These are phyloP conservation scores for Sporothrix curviconia DNA, from an alignment of 2,329 filamentous ascomycete genomes.

Conservation along the genomic window DNA sequence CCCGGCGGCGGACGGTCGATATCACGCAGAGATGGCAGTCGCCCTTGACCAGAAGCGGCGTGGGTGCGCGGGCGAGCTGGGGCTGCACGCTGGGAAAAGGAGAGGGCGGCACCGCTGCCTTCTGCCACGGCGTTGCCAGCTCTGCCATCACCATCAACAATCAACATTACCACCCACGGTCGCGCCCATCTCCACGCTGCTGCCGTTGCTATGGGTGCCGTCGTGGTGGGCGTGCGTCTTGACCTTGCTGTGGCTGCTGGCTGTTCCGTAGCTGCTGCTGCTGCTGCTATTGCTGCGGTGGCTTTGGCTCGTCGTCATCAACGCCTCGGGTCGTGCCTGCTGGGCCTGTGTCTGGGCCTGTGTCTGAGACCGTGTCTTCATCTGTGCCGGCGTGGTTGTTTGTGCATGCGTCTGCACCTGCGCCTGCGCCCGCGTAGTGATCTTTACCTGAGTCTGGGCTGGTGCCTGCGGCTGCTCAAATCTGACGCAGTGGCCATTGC, in stretches of 20 bases:
- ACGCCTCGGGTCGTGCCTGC: no score
- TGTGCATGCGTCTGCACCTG: not conserved
- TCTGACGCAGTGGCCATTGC: not conserved
- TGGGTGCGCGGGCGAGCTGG: slow-evolving; percentile 3
- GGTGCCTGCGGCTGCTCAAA: not conserved
- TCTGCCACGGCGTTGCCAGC: not conserved
- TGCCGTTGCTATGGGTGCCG: no score
- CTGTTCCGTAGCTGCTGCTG: no score
- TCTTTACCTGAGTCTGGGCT: no score
- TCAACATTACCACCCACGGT: no score
- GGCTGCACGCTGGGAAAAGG: slow-evolving; percentile 15
- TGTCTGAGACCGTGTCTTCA: not conserved
- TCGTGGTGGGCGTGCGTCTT: no score
- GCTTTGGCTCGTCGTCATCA: no score
- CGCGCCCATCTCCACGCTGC: no score
- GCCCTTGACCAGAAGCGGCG: slow-evolving; percentile 31
- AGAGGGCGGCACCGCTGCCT: not conserved
- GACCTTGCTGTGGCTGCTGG: no score
- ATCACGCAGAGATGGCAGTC: slow-evolving; percentile 31
- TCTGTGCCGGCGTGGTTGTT: not conserved
- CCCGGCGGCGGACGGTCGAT: slow-evolving; percentile 36
- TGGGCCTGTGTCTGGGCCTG: not conserved
- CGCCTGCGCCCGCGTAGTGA: not conserved
- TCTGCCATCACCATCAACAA: no score
- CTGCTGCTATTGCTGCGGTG: no score